Evolutionary conservation across 1,284 basidiomycete genomes (phyloP).

Genomic region (Tilletia walkeri): DNA sequence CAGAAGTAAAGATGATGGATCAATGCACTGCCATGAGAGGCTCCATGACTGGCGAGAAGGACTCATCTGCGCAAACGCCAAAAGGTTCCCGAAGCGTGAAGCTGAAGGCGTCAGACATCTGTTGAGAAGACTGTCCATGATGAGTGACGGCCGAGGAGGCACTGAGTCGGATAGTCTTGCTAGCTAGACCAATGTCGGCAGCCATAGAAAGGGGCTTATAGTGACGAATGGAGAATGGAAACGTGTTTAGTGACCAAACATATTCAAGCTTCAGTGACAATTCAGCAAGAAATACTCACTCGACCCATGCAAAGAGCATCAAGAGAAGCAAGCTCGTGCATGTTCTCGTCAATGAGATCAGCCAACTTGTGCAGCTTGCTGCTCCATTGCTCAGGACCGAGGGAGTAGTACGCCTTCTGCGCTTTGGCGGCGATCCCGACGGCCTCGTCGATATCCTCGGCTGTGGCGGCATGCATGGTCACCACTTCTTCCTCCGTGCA

Average conservation of each 20-base stretch:
- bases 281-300: not conserved
- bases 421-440: not conserved
- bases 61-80: conserved; percentile 2
- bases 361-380: conserved; percentile 12
- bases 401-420: not conserved
- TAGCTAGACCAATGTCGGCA: not conserved
- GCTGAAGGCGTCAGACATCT: not conserved
- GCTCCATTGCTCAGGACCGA: conserved; percentile 4
- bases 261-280: too few relatives aligned
- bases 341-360: conserved; percentile 16
- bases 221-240: not conserved
- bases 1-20: not conserved
- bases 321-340: not conserved
- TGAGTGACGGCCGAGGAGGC: not conserved
- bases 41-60: too few relatives aligned
- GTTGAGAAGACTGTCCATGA: not conserved
- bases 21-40: too few relatives aligned
- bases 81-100: conserved; percentile 5
- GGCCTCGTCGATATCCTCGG: not conserved
- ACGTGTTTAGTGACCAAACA: too few relatives aligned
- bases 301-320: not conserved
- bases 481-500: not conserved
- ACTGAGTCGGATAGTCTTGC: not conserved
- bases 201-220: not conserved
- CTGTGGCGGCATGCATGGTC: not conserved